A percentile compares a stretch with the other conserved stretches of the same genome.
These are phyloP conservation scores for Alternaria novae-zelandiae DNA, from an alignment of 2,329 filamentous ascomycete genomes.

Conservation along the genomic window DNA sequence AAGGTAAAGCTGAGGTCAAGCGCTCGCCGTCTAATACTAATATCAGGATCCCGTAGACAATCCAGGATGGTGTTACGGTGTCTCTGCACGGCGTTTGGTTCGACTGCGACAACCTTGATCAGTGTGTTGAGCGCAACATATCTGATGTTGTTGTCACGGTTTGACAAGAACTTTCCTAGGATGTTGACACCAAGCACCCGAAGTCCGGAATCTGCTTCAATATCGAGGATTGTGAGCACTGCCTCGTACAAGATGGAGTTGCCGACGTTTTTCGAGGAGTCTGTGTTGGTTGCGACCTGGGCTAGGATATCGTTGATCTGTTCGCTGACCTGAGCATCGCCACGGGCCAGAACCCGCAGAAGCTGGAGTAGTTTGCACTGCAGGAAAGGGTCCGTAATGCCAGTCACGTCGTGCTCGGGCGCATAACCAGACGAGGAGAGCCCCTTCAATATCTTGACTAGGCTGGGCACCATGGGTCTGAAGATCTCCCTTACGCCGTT, in stretches of 20 bases:
- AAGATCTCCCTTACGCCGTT: constrained; percentile 91
- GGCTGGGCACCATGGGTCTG: constrained; percentile 78
- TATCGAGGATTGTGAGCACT: constrained; percentile 95
- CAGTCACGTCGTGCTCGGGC: constrained; percentile 96
- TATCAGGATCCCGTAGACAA: constrained; percentile 94
- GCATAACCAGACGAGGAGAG: constrained; percentile 95
- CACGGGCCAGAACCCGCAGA: constrained; percentile 82
- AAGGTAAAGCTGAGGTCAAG: constrained; percentile 97
- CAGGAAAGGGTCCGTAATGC: constrained; percentile 95
- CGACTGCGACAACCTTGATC: constrained; percentile 97
- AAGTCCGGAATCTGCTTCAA: constrained; percentile 94
- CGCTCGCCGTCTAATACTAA: constrained; percentile 94
- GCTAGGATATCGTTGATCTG: constrained; percentile 98
- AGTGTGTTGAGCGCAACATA: constrained; percentile 97
- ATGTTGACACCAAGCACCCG: constrained; percentile 97
- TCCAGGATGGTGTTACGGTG: constrained; percentile 98
- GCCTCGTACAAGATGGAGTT: constrained; percentile 98
- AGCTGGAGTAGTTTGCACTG: constrained; percentile 95
- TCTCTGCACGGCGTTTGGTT: constrained; percentile 95
- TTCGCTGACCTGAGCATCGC: constrained; percentile 87
- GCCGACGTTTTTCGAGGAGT: constrained; percentile 97
- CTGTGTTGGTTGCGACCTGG: constrained; percentile 96
- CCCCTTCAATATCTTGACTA: constrained; percentile 90
- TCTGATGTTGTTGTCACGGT: constrained; percentile 98
- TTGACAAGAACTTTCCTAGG: constrained; percentile 96